phyloP scores from a whole-genome alignment of 116 monocot species.

The Papilionanthe hybrid region DNA sequence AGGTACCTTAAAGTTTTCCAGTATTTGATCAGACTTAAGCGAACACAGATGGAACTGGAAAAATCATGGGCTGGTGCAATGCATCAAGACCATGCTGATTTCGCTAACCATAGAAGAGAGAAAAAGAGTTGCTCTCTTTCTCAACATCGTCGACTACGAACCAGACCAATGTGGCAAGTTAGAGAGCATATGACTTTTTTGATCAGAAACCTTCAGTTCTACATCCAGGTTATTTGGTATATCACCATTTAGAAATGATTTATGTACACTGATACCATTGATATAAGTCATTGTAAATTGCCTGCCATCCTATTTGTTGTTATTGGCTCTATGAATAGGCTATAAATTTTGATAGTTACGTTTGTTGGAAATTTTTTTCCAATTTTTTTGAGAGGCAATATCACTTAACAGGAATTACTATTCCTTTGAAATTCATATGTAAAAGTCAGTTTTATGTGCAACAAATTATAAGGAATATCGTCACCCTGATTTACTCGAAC shows the following conservation, averaged over 20 bases:
- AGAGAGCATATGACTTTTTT: conserved; percentile 98
- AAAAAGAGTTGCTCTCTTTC: conserved; percentile 30
- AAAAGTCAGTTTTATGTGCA: neutral
- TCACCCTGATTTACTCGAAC: neutral
- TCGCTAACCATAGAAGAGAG: conserved; percentile 68
- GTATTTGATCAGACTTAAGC: conserved; percentile 79
- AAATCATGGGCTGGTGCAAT: conserved; percentile 94
- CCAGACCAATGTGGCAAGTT: conserved; percentile 83
- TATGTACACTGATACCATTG: neutral
- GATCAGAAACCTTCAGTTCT: conserved; percentile 94
- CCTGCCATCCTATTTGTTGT: neutral
- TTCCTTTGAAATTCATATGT: neutral
- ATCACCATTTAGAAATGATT: neutral
- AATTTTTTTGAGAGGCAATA: neutral
- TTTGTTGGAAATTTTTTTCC: neutral
- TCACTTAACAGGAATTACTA: neutral
- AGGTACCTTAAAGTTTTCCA: conserved; percentile 91
- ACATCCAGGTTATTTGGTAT: conserved; percentile 71
- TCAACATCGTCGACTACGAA: conserved; percentile 35
- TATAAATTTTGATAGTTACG: neutral
- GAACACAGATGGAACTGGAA: conserved; percentile 99
- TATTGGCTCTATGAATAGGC: neutral
- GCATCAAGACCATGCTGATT: conserved; percentile 88
- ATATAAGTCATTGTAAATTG: neutral
- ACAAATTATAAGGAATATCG: neutral